These are phyloP conservation scores for Rhododendron mucronatum DNA, from an alignment of 148 eudicot species.

Conservation along the genomic window DNA sequence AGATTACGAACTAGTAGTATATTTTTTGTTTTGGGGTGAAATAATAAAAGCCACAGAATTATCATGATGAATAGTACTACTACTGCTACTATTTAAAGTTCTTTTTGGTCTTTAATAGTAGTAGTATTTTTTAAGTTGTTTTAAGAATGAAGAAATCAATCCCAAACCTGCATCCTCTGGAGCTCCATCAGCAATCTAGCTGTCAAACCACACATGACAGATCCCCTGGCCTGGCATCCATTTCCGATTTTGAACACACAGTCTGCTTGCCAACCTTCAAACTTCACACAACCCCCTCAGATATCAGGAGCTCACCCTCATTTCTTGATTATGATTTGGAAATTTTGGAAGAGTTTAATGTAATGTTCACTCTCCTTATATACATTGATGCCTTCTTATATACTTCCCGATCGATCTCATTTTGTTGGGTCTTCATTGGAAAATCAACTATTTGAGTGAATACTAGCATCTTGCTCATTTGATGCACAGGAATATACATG, in stretches of 20 bases:
- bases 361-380: too few species aligned
- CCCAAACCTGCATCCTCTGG: background rate
- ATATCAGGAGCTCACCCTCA: too few species aligned
- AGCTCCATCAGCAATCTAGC: background rate
- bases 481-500: too few species aligned
- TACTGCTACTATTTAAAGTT: background rate
- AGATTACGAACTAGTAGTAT: too few species aligned
- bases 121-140: background rate
- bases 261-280: background rate
- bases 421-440: too few species aligned
- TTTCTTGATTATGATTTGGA: too few species aligned
- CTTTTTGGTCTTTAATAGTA: background rate
- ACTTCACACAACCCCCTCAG: background rate
- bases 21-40: too few species aligned
- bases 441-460: too few species aligned
- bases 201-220: slow-evolving; percentile 5
- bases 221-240: background rate
- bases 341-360: too few species aligned
- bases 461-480: too few species aligned
- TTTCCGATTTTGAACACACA: background rate
- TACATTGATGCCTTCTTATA: too few species aligned
- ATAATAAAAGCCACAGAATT: background rate
- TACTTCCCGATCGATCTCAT: too few species aligned
- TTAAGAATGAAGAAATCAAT: background rate
- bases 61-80: background rate